A percentile compares a stretch with the other conserved stretches of the same genome.
Evolutionary conservation across 257 asterid genomes (phyloP).

Genomic region (Schizonepeta tenuifolia): DNA sequence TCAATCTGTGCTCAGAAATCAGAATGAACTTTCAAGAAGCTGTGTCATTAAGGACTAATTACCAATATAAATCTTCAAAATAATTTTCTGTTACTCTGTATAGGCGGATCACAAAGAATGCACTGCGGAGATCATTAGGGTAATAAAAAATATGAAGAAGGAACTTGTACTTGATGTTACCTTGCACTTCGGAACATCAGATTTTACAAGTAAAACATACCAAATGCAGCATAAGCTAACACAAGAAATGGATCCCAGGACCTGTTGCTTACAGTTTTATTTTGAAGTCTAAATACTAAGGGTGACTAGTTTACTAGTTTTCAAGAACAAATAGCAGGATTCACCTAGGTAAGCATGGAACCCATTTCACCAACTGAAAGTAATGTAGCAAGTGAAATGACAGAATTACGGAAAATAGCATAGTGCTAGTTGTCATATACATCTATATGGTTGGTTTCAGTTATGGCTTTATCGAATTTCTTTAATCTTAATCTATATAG

Average conservation of each 20-base stretch:
- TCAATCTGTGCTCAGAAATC: neutral
- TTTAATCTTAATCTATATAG: neutral
- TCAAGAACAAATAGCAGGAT: neutral
- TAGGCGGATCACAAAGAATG: neutral
- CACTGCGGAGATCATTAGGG: neutral
- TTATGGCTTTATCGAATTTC: neutral
- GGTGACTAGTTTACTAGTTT: neutral
- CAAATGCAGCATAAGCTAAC: neutral
- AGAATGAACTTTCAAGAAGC: neutral
- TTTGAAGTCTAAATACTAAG: neutral
- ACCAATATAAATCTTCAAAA: slow-evolving; percentile 4
- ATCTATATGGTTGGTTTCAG: neutral
- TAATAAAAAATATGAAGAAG: neutral
- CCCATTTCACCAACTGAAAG: slow-evolving; percentile 8
- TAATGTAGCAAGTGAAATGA: neutral
- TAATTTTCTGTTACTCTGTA: neutral
- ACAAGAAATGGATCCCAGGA: neutral
- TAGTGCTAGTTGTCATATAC: neutral
- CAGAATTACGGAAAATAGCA: neutral
- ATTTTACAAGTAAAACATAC: neutral
- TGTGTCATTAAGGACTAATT: slow-evolving; percentile 12
- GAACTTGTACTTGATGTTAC: slow-evolving; percentile 7
- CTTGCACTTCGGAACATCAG: neutral
- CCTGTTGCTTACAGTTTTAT: neutral
- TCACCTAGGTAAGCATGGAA: neutral